A percentile compares a stretch with the other conserved stretches of the same genome.
phyloP scores from a whole-genome alignment of 2,329 filamentous ascomycete genomes.

The Stromatinia cepivora region DNA sequence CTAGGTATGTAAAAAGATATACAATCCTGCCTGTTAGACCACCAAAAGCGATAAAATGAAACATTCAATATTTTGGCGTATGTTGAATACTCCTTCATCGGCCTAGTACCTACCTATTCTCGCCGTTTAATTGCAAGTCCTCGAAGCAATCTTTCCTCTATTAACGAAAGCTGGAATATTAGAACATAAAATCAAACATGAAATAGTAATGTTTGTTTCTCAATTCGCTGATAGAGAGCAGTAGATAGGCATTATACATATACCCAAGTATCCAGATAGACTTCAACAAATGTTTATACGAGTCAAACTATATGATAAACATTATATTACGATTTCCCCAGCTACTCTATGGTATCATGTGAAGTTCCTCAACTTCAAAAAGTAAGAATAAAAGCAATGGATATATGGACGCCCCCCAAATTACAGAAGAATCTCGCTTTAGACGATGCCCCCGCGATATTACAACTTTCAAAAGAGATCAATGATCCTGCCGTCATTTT shows the following conservation, averaged over 20 bases:
- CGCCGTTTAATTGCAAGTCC: too few species aligned
- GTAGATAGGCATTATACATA: background rate
- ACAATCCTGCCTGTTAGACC: background rate
- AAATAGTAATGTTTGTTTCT: background rate
- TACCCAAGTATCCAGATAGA: background rate
- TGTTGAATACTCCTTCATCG: background rate
- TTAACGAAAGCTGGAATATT: background rate
- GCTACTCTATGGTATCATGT: slow-evolving; percentile 10
- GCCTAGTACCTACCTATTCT: background rate
- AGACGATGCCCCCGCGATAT: background rate
- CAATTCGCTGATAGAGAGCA: background rate
- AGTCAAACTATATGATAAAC: background rate
- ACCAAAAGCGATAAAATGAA: background rate
- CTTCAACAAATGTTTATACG: background rate
- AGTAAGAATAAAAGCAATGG: slow-evolving; percentile 19
- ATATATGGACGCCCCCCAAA: slow-evolving; percentile 17
- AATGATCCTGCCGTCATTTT: background rate
- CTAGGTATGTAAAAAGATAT: background rate
- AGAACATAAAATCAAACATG: background rate
- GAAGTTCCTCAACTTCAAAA: background rate
- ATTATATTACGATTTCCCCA: background rate
- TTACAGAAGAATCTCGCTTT: background rate
- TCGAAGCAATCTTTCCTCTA: background rate
- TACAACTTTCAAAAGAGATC: background rate
- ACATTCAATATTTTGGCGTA: background rate